Base-by-base conservation (phyloP, 2,329 filamentous ascomycete genomes). In the Cladosporium phlei region DNA sequence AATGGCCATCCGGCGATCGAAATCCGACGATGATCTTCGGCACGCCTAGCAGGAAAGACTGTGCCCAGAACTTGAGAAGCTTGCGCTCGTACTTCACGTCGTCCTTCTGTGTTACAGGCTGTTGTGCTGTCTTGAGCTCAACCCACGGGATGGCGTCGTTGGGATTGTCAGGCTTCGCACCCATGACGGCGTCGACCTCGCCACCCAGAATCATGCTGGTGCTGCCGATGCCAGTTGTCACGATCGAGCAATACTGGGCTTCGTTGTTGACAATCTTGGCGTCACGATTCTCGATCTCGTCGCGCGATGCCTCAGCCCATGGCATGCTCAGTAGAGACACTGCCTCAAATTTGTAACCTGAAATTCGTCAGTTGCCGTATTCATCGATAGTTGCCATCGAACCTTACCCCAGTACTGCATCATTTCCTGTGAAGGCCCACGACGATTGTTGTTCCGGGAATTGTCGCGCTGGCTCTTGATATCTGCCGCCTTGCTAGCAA, bases 341-440 rank as follows among this genome's bases (percentile, higher is more conserved):
- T 0, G 88, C 86, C 67, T 98, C 93, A 59, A 98, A 98, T 64
- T 98, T 98, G 72, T 98, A 98, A 27, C 91, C 88, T 91, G 54
- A 2, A n/a, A 1, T 38, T 22, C 10, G 19, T 37, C 22, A 34
- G 20, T 14, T 10, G 5, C n/a, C 16, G 9, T 42, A 27, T 35
- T 9, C 6, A 11, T 20, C 0, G 14, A 7, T 3, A 17, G 24
- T 24, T 25, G 21, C 4, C 8, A 7, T 5, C n/a, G 16, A 59
- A 28, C 48, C 59, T 51, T 68, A 89, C 87, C 91, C 91, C 91
- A 97, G 62, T 83, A 98, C 39, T 84, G 82, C 89, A 96, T 96
- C 53, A 90, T 73, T 48, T 93, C 85, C 40, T 85, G 82, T 0
- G 86, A 78, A 58, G 77, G 69, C 51, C 73, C 32, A 11, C 34